Evolutionary conservation across 495 filamentous ascomycete genomes (phyloP).

Genomic region (Stereocaulon alpinum): DNA sequence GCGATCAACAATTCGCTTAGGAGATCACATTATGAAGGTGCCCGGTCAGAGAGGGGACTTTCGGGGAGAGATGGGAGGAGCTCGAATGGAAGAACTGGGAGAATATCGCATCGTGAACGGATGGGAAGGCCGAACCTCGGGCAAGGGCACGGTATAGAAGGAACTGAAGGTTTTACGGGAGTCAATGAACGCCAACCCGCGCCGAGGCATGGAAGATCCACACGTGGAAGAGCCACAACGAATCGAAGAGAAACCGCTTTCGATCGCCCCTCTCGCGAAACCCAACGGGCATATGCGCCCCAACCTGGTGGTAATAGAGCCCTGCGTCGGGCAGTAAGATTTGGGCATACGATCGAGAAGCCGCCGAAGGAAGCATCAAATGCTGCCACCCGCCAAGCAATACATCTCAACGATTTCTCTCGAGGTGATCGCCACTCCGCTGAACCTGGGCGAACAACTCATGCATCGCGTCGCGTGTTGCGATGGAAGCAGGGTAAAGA

Average conservation of each 20-base stretch:
- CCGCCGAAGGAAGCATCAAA: background rate
- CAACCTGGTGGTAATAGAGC: constrained; percentile 7
- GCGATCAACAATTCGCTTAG: constrained; percentile 20
- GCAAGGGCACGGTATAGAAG: background rate
- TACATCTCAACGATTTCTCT: background rate
- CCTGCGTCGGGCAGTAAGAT: constrained; percentile 3
- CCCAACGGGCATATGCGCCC: background rate
- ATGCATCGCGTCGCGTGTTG: background rate
- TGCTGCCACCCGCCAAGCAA: background rate
- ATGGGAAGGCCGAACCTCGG: constrained; percentile 6
- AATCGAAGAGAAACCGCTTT: background rate
- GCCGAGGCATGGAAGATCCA: background rate
- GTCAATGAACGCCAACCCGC: background rate
- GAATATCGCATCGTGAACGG: background rate
- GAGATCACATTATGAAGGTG: constrained; percentile 4
- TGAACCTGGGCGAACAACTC: background rate
- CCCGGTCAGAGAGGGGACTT: background rate
- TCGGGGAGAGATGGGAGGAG: background rate
- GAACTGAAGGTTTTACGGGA: background rate
- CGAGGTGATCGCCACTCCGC: background rate
- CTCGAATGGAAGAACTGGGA: background rate
- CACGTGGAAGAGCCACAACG: background rate
- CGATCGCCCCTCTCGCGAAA: background rate
- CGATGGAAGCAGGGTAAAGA: background rate
- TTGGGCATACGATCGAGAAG: background rate